Evolutionary conservation across 2,329 filamentous ascomycete genomes (phyloP), one percentile per base, ranked within the genome.

Genomic region (Fonsecaea monophora): DNA sequence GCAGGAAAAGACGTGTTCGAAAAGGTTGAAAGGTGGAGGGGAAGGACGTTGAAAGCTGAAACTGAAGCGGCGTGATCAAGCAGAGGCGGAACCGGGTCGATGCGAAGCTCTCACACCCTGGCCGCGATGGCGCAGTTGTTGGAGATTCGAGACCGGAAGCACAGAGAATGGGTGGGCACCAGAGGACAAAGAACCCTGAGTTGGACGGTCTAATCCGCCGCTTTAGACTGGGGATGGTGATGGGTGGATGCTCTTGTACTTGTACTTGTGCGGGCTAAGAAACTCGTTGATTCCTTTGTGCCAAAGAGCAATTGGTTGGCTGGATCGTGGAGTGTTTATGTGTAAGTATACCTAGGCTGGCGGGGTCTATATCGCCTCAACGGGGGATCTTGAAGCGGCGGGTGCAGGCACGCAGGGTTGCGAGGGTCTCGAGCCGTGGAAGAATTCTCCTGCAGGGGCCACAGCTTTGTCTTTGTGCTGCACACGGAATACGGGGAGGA

Each of bases 1-100:
- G 40, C 38, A 32, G 10, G 13, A 62, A 62, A 37, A 48, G 62
- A 68, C 58, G 57, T 65, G 62, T 62, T 62, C 62, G 57, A 53
- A 62, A 55, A 32, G 48, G 25, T 8, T 30, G 35, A 30, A 32
- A 37, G 60, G 32, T n/a, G 34, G 30, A 32, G 21, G n/a, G 7
- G 21, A 10, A 37, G 2, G 38, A 45, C 45, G 45, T 50, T 50
- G 45, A 50, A 50, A 50, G 45, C 18, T 50, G 40, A 32, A 10
- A 21, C 18, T 35, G 40, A 48, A 34, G 40, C 30, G n/a, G 42
- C 42, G 42, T 21, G 42, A 50, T 48, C 30, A 30, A 60, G 30
- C 18, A 32, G 18, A 45, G 40, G 57, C 57, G 57, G 57, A 60
- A 60, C 57, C 57, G 57, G 57, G 18, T 53, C 32, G 25, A 54